Base-by-base conservation (phyloP, 2,329 filamentous ascomycete genomes). In the Pseudopyrenochaeta lycopersici region DNA sequence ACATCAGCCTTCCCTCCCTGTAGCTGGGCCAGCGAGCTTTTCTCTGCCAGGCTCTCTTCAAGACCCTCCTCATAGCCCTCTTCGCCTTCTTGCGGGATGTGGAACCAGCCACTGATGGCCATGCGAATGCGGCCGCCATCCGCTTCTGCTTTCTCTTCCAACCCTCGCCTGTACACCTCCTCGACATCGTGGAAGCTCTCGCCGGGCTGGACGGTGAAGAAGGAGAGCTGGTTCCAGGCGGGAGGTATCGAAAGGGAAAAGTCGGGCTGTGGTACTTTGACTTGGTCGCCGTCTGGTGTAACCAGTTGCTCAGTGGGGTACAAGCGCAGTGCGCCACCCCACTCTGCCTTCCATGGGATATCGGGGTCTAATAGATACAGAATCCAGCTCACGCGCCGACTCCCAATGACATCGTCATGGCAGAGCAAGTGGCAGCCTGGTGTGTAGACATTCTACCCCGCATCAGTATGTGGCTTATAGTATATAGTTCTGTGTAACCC, bases 351-450 rank as follows among this genome's bases (percentile, higher is more conserved):
- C 95, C 95, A 99, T 5, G 91, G 88, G 54, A 83, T 87, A 70
- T 98, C 94, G 3, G 95, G 95, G 72, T 98, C 92, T 12, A 92
- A 94, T 58, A 99, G 82, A 76, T 99, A 99, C 54, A 99, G 82
- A 63, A 99, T 99, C 76, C 97, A 99, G 82, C 93, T 97, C 68
- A 99, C 89, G 62, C 93, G 88, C 56, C 95, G 86, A 71, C 90
- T 97, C n/a, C 95, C 95, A 76, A 99, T 99, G 56, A 99, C 95
- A 78, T 99, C 95, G 81, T 99, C 95, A 72, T 99, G 95, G 78
- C 95, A 98, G 27, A 99, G 83, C 21, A 99, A 84, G 75, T 96
- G 96, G 73, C 94, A 98, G 35, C 95, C 94, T 4, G 95, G 94
- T 0, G 92, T 97, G 77, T 99, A 99, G 45, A 99, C 88, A 73